Base-by-base conservation (phyloP, 2,329 filamentous ascomycete species). In the Neofusicoccum umdonicola region DNA sequence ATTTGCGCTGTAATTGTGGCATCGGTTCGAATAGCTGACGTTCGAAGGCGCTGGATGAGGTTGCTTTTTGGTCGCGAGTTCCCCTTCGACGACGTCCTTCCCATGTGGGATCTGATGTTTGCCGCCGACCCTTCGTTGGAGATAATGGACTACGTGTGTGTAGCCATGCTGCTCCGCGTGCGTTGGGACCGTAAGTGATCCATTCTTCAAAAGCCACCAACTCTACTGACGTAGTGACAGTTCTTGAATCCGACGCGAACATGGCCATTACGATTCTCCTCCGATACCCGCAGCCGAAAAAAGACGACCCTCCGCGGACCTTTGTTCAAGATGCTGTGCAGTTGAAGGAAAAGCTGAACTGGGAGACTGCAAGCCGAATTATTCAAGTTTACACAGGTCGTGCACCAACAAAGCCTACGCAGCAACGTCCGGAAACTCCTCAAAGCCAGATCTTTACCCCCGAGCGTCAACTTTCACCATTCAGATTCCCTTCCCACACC, bases 31-130 rank as follows among this genome's bases (percentile, higher is more conserved):
- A 6, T 13, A 39, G 31, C 74, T 76, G 57, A 77, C 45, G 9
- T 27, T 42, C 15, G 15, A 47, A 93, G 91, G 68, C 92, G 95
- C 65, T 99, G 95, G 95, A 90, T 98, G 65, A 88, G 95, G 34
- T 85, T 99, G 0, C 80, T 99, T 0, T 98, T 98, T 73, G 93
- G 94, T 56, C 87, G 95, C 69, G 95, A 99, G 75, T 98, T 97
- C 70, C 87, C 92, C 0, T 96, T 98, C 67, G 87, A 93, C 62
- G 88, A 96, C 67, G 85, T 93, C 45, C 84, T 99, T 42, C 81
- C 87, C 22, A 84, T 99, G 64, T 99, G 95, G 95, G 95, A 99
- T 78, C 85, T 89, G 7, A 82, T 99, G 1, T 96, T 99, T 74
- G 91, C 93, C 1, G 87, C 96, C 71, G 93, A 97, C 71, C 85